Conservation (phyloP, 768 basidiomycete genomes). For the Hericium erinaceus region DNA sequence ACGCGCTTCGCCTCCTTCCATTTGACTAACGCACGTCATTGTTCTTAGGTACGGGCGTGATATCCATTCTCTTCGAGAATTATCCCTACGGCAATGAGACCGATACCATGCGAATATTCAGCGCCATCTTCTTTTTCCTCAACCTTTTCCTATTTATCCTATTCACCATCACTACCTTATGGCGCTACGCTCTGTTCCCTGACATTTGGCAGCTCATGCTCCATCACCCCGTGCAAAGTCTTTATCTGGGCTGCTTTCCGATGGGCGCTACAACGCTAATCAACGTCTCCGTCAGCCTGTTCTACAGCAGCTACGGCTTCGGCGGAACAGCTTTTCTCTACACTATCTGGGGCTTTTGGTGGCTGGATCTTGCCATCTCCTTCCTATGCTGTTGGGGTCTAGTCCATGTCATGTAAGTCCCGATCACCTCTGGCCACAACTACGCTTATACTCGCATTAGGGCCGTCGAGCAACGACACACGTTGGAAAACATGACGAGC, state of each 20-base stretch:
- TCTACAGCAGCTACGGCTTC: slow-evolving; percentile 35
- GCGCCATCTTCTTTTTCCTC: slow-evolving; percentile 48
- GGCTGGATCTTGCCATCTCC: slow-evolving; percentile 51
- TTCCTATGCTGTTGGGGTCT: slow-evolving; percentile 50
- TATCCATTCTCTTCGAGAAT: slow-evolving; percentile 45
- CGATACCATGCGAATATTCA: slow-evolving; percentile 29
- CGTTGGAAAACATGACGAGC: slow-evolving; percentile 45
- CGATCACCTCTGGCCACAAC: background rate
- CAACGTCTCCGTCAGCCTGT: slow-evolving; percentile 35
- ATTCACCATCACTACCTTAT: slow-evolving; percentile 34
- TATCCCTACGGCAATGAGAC: slow-evolving; percentile 47
- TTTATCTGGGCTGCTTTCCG: slow-evolving; percentile 40
- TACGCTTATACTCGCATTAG: background rate
- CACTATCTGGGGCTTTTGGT: slow-evolving; percentile 58
- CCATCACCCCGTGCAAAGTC: slow-evolving; percentile 38
- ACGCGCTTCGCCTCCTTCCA: background rate
- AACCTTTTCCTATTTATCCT: slow-evolving; percentile 45
- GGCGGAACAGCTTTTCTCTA: slow-evolving; percentile 46
- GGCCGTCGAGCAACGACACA: slow-evolving; percentile 36
- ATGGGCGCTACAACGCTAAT: slow-evolving; percentile 58
- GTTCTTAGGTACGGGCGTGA: slow-evolving; percentile 34
- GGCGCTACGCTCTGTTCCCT: slow-evolving; percentile 47
- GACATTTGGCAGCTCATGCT: slow-evolving; percentile 40
- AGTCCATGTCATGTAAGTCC: slow-evolving; percentile 55
- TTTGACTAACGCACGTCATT: background rate